phyloP scores from a whole-genome alignment of 2,329 filamentous ascomycete genomes.

The Diaporthe destruens region DNA sequence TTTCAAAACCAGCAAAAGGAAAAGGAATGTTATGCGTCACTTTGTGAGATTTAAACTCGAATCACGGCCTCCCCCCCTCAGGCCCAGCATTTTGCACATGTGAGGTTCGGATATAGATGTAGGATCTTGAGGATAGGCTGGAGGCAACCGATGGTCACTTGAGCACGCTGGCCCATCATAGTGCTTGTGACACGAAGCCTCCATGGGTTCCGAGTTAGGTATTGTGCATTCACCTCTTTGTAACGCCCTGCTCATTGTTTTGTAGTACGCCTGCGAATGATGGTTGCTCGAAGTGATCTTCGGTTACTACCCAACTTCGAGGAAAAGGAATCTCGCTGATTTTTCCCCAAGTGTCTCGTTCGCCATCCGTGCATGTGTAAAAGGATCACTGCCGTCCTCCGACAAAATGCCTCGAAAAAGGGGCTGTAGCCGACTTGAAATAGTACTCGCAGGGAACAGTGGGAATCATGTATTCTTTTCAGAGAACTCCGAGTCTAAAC shows the following conservation, averaged over 20 bases:
- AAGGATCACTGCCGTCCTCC: too few relatives aligned
- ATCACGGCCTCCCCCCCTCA: too few relatives aligned
- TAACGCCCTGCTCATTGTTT: neutral
- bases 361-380: neutral
- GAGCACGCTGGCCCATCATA: neutral
- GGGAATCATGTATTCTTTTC: too few relatives aligned
- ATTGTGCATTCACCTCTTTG: neutral
- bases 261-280: too few relatives aligned
- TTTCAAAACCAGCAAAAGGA: too few relatives aligned
- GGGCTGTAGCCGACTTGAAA: too few relatives aligned
- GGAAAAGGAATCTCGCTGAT: neutral
- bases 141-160: neutral
- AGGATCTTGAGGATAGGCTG: too few relatives aligned
- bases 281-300: neutral
- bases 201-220: neutral
- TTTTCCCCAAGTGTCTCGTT: neutral
- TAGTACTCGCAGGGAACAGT: neutral
- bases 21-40: too few relatives aligned
- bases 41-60: too few relatives aligned
- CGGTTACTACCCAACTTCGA: neutral
- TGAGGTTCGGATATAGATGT: too few relatives aligned
- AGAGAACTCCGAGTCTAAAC: too few relatives aligned
- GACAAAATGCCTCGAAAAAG: neutral
- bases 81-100: too few relatives aligned
- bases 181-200: neutral